Percentiles rank a stretch among this genome's conserved stretches.
phyloP scores from a whole-genome alignment of 192 early-diverging fungal genomes.

The Backusella luteola region DNA sequence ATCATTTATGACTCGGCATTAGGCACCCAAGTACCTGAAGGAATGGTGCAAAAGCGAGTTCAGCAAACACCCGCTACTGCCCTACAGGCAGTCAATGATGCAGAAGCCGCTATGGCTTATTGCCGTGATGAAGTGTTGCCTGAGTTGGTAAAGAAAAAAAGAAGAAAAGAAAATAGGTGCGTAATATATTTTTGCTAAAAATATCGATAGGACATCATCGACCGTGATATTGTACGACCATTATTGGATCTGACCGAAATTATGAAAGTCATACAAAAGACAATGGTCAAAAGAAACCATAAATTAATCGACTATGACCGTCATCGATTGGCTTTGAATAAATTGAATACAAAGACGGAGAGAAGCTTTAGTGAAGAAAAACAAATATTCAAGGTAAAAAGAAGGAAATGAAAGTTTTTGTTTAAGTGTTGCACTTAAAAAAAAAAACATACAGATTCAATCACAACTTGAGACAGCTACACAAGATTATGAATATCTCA shows the following conservation, averaged over 20 bases:
- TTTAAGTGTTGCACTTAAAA: background rate
- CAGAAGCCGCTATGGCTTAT: constrained; percentile 42
- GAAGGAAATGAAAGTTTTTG: background rate
- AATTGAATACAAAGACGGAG: constrained; percentile 69
- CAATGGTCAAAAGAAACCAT: constrained; percentile 87
- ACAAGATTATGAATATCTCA: constrained; percentile 82
- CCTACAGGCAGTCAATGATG: constrained; percentile 50
- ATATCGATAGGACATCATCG: constrained; percentile 57
- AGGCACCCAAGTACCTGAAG: constrained; percentile 47
- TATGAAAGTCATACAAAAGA: constrained; percentile 73
- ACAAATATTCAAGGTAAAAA: constrained; percentile 58
- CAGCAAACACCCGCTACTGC: constrained; percentile 43
- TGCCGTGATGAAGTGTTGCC: constrained; percentile 59
- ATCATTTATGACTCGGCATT: constrained; percentile 26
- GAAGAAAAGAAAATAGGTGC: background rate
- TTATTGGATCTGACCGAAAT: constrained; percentile 69
- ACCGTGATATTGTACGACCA: constrained; percentile 79
- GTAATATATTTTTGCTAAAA: background rate
- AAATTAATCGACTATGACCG: constrained; percentile 96
- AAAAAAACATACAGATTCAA: constrained; percentile 47
- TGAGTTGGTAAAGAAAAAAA: constrained; percentile 50
- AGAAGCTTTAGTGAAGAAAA: constrained; percentile 65
- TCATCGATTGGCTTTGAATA: constrained; percentile 66
- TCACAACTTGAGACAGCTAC: constrained; percentile 76
- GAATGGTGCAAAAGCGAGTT: constrained; percentile 41